Evolutionary conservation across 169 alveolate genomes (phyloP), one percentile per base, ranked within the genome.

Genomic region (Ichthyophthirius multifiliis): DNA sequence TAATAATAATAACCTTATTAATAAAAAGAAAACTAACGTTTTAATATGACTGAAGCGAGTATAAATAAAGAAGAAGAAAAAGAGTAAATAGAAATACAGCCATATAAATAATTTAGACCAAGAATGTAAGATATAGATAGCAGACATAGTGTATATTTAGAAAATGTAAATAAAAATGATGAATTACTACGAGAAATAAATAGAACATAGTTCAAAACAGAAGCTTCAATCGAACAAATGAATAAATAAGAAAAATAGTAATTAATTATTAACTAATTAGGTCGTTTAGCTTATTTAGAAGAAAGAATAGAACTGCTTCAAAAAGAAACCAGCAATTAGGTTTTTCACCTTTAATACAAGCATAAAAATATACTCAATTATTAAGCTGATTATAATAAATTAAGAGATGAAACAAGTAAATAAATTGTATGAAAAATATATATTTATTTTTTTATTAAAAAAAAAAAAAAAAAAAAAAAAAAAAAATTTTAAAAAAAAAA

Each of bases 321-420:
- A 27, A 55, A 55, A 55, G 71, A 55, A 55, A 55, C 31, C 71
- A 55, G 71, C 39, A 55, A 55, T 6, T 10, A 55, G 31, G 71
- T 55, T 27, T 55, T 55, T 27, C 71, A 55, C 31, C 34, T 55
- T 10, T 27, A 55, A 55, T 55, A 55, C 71, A 55, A 55, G 18
- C 71, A 55, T 27, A 55, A 55, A 55, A 55, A 55, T 34, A 55
- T 39, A 18, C 71, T 55, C 39, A 55, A 55, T 55, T 55, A 15
- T 55, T 55, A 55, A 55, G 39, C 18, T 6, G 71, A 55, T 27
- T 55, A 55, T 23, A 55, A 55, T 23, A 55, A 55, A 6, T 18
- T 55, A 10, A 55, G 71, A 55, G 71, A 55, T 7, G 71, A 55
- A 55, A 55, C 71, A 55, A 55, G 71, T 55, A 55, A 55, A 55